Evolutionary conservation across 2,329 filamentous ascomycete species (phyloP).

Genomic region (Scytalidium lignicola): DNA sequence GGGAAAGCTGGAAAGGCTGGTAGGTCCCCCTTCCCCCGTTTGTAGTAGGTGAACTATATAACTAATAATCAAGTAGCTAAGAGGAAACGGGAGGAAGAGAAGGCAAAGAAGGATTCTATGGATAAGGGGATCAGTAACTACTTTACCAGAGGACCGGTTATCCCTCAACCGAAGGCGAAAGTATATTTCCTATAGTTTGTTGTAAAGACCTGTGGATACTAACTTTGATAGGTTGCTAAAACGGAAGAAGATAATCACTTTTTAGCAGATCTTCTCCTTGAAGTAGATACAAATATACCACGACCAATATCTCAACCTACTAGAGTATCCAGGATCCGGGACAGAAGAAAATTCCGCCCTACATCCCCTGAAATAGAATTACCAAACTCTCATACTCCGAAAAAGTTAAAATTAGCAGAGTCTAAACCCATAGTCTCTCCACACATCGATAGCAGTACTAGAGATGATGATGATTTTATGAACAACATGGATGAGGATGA

Average conservation of each 20-base stretch:
- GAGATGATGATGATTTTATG: slow-evolving; percentile 51
- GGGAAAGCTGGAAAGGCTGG: slow-evolving; percentile 44
- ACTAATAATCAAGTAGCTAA: slow-evolving; percentile 53
- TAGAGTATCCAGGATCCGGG: slow-evolving; percentile 66
- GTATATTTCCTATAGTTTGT: slow-evolving; percentile 39
- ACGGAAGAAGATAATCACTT: slow-evolving; percentile 89
- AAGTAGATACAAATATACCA: slow-evolving; percentile 76
- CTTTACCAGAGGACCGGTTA: slow-evolving; percentile 72
- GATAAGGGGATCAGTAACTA: slow-evolving; percentile 93
- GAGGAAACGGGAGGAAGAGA: slow-evolving; percentile 81
- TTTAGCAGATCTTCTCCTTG: slow-evolving; percentile 74
- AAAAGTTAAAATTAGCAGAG: slow-evolving; percentile 52
- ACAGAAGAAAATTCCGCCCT: slow-evolving; percentile 72
- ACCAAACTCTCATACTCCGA: slow-evolving; percentile 46
- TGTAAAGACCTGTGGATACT: slow-evolving; percentile 9
- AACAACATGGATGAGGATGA: slow-evolving; percentile 61
- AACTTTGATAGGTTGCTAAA: slow-evolving; percentile 54
- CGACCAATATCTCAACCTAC: slow-evolving; percentile 55
- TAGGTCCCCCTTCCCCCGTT: slow-evolving; percentile 8
- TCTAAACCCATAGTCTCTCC: slow-evolving; percentile 42
- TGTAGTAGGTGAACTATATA: background rate
- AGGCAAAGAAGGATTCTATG: slow-evolving; percentile 77
- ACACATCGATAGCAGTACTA: slow-evolving; percentile 43
- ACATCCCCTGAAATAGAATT: slow-evolving; percentile 64
- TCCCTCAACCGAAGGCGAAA: slow-evolving; percentile 72